Base-by-base conservation (phyloP, 345 rosid genomes). In the Adansonia digitata region DNA sequence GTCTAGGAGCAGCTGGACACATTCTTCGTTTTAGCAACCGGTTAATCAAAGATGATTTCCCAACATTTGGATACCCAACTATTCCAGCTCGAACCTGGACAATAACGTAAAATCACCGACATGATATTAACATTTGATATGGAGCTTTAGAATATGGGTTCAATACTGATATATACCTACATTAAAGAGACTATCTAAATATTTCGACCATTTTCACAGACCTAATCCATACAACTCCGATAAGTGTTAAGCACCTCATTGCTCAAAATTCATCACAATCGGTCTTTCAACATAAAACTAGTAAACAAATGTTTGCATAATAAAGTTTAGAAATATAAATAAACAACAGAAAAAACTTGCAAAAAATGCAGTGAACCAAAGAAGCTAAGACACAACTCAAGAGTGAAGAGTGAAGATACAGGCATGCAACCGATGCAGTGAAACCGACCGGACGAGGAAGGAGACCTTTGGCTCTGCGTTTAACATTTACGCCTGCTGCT, bases 51-150 rank as follows among this genome's bases (percentile, higher is more conserved):
- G 98, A 94, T 68, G 97, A 94, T 79, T 94, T 94, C 73, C 97
- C 97, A 37, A 94, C 98, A 90, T 94, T 94, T 62, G 98, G 98
- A 68, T 91, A 92, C 77, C 98, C 98, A 76, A 92, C 94, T 66
- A 94, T 85, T 71, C 97, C 98, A 85, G 98, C 98, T 69, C 97
- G 89, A 77, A 92, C 97, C 97, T 92, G 84, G 22, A 76, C 20
- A 46, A n/a, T 18, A 27, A 9, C 4, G 17, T 29, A 31, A 48
- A 29, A 18, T 15, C 15, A 45, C 51, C 49, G 53, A 69, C 59
- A 61, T 24, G 17, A 55, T 62, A 75, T 29, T 55, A 57, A 8
- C 7, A 39, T 5, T 40, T 72, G 13, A 40, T 73, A 39, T 59
- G 68, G 46, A 73, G 29, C 61, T 40, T 46, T 57, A 35, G 34